Evolutionary conservation across 257 asterid species (phyloP).

Genomic region (Jasminum sambac): DNA sequence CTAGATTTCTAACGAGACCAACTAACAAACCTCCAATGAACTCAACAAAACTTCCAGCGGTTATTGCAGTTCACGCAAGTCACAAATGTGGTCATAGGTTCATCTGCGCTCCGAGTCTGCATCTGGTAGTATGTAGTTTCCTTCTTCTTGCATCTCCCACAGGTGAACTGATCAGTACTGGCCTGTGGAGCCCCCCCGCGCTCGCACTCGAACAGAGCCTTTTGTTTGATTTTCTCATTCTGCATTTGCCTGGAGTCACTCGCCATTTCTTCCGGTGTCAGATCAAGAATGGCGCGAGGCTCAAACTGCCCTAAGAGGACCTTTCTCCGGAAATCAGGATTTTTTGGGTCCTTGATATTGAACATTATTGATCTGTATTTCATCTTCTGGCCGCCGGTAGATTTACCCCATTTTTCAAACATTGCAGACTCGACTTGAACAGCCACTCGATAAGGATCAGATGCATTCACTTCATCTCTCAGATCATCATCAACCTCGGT

Average conservation of each 20-base stretch:
- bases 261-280: constrained; percentile 89
- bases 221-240: constrained; percentile 74
- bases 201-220: constrained; percentile 74
- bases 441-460: constrained; percentile 77
- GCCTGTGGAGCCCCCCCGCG: constrained; percentile 69
- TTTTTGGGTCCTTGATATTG: constrained; percentile 55
- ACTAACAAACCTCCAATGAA: not conserved
- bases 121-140: constrained; percentile 84
- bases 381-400: constrained; percentile 54
- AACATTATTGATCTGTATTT: constrained; percentile 59
- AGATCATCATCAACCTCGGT: constrained; percentile 42
- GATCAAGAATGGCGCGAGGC: constrained; percentile 42
- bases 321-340: constrained; percentile 72
- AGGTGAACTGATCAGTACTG: constrained; percentile 70
- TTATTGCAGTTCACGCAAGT: constrained; percentile 87
- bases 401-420: constrained; percentile 63
- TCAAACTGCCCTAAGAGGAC: constrained; percentile 63
- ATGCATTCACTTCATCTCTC: constrained; percentile 40
- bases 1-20: not conserved
- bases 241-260: constrained; percentile 70
- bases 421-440: constrained; percentile 52
- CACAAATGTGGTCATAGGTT: constrained; percentile 94
- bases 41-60: constrained; percentile 86
- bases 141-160: constrained; percentile 80
- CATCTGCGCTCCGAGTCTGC: constrained; percentile 98